Evolutionary conservation across 208 protist genomes (phyloP).

Genomic region (Leishmania major): DNA sequence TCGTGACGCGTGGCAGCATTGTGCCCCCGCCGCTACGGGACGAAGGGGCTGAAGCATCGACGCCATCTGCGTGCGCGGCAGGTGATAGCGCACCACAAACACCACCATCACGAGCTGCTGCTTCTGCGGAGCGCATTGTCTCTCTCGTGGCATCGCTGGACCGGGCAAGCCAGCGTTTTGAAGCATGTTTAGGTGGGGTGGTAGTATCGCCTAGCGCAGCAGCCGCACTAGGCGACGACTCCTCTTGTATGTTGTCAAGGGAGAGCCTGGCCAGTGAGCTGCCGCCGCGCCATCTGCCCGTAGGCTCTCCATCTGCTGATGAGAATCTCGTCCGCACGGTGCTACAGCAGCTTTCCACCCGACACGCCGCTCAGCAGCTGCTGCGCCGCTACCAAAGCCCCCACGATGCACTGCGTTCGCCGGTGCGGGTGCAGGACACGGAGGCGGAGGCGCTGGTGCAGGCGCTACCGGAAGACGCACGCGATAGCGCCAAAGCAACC

Average conservation of each 20-base stretch:
- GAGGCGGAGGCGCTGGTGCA: constrained; percentile 21
- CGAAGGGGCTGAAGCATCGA: not conserved
- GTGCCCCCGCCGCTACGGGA: not conserved
- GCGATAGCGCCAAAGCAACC: not conserved
- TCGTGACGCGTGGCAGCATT: constrained; percentile 14
- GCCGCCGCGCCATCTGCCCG: not conserved
- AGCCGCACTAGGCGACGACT: not conserved
- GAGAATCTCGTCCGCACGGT: constrained; percentile 14
- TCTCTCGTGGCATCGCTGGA: constrained; percentile 1
- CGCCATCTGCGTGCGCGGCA: too few relatives aligned
- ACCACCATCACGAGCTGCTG: not conserved
- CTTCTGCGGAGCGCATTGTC: constrained; percentile 13
- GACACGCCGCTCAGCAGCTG: constrained; percentile 14
- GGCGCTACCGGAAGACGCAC: constrained; percentile 10
- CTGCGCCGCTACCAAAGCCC: constrained; percentile 7
- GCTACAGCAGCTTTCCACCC: constrained; percentile 22
- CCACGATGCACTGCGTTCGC: not conserved
- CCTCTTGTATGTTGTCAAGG: not conserved
- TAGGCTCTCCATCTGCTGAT: not conserved
- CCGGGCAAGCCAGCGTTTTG: not conserved
- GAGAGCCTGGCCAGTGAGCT: not conserved
- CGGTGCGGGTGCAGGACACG: not conserved
- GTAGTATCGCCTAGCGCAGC: not conserved
- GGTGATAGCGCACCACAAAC: not conserved
- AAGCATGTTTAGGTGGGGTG: not conserved